Base-by-base conservation (phyloP, 306 rosid species). In the Malus fusca region DNA sequence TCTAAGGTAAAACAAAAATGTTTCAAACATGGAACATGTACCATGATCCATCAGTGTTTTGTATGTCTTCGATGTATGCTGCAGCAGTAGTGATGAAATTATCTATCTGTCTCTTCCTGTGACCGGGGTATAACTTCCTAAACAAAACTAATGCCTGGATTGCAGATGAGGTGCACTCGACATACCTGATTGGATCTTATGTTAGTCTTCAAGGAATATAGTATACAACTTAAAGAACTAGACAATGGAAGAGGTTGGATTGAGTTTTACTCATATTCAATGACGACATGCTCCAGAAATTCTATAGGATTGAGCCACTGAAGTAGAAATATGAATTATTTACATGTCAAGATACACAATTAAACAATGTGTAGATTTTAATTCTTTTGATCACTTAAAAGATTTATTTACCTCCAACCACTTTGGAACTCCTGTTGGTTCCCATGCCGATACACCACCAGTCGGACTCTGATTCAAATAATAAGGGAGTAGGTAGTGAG, bases 381-480 rank as follows among this genome's bases (percentile, higher is more conserved):
- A 37, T 37, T 37, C 42, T 37, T 37, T 37, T 37, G 42, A 37
- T 37, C 42, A 37, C 42, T 37, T 37, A 37, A 37, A 37, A 65
- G 35, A 52, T 11, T 33, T 64, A 35, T 13, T 23, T 26, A 79
- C 82, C 70, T 80, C 84, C 68, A 80, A 75, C 76, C 79, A 63
- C 55, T 75, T 80, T 52, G 80, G 80, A 37, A 73, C 80, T 75
- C 84, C 77, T 3, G 84, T 14, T 51, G 76, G 80, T 53, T 80
- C 84, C 84, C 97, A 92, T 0, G 86, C 92, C 12, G 94, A 35
- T 42, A 88, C 81, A 58, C 97, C 97, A 22, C 97, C 98, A 4
- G 81, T 90, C 68, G 90, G 79, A 85, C 96, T 85, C 96, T 92
- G 98, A 51, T 37, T 37, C 42, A 37, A 37, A 37, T 37, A 37